A percentile compares a stretch with the other conserved stretches of the same genome.
Evolutionary conservation across 148 eudicot genomes (phyloP).

Genomic region (Fagopyrum tataricum): DNA sequence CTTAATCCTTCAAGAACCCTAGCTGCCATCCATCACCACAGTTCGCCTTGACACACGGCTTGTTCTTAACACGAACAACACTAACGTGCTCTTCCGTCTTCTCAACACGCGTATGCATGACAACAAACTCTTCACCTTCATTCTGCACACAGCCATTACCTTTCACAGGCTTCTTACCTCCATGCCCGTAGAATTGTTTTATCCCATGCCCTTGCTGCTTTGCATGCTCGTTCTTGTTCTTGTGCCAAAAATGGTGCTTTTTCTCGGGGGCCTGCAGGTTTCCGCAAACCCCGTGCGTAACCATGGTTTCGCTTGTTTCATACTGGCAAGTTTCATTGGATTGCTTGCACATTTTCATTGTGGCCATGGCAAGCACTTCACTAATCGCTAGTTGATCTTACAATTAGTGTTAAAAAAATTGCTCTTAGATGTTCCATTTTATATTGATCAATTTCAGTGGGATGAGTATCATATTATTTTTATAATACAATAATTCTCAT

Average conservation of each 20-base stretch:
- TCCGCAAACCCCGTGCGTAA: background rate
- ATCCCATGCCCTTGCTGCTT: background rate
- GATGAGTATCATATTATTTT: background rate
- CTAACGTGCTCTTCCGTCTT: background rate
- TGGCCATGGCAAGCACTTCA: background rate
- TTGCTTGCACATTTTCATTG: background rate
- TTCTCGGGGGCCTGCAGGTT: background rate
- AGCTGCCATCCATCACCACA: background rate
- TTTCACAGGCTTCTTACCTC: background rate
- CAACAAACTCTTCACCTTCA: background rate
- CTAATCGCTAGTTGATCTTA: background rate
- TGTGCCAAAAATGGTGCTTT: background rate
- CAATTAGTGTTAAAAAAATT: background rate
- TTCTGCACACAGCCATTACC: background rate
- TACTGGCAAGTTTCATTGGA: background rate
- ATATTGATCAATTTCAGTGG: background rate
- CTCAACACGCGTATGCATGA: background rate
- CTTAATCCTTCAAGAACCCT: background rate
- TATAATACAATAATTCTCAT: background rate
- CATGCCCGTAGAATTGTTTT: background rate
- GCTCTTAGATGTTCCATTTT: background rate
- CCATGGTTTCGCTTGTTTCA: background rate
- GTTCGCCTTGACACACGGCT: background rate
- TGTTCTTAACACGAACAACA: background rate
- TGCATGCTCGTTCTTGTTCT: background rate